phyloP scores from a whole-genome alignment of 164 flowering plant species.

The Magnolia changhungtana region DNA sequence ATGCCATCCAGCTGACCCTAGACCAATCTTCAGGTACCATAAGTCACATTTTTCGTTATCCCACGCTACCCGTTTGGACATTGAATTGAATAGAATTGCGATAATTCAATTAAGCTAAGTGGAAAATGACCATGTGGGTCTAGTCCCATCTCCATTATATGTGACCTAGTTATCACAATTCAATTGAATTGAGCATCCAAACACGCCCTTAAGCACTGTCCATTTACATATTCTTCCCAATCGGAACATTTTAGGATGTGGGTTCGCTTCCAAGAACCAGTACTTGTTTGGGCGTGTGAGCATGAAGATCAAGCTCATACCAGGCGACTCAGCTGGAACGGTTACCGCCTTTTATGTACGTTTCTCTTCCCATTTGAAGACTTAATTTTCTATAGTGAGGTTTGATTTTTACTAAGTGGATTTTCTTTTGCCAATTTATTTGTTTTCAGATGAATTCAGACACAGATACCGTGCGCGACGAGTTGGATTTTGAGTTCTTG shows the following conservation, averaged over 20 bases:
- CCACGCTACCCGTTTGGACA: no score
- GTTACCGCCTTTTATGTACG: constrained; percentile 65
- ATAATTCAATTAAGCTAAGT: no score
- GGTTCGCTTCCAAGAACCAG: constrained; percentile 52
- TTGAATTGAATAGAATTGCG: no score
- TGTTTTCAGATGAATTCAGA: constrained; percentile 47
- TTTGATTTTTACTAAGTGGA: neutral
- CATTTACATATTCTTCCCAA: neutral
- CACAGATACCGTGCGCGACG: constrained; percentile 42
- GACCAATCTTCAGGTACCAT: constrained; percentile 67
- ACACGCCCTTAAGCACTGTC: neutral
- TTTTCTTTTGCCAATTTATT: neutral
- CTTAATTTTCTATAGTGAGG: neutral
- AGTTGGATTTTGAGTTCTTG: constrained; percentile 64
- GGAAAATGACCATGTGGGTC: neutral
- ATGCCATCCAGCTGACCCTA: constrained; percentile 61
- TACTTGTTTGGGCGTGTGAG: constrained; percentile 56
- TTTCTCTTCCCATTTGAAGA: neutral
- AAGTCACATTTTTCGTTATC: neutral
- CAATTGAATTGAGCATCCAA: neutral
- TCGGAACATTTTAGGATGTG: constrained; percentile 36
- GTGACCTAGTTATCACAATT: neutral
- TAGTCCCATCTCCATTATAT: neutral
- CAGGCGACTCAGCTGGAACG: constrained; percentile 72
- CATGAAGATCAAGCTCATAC: constrained; percentile 63